phyloP scores from a whole-genome alignment of 2,329 filamentous ascomycete genomes.

The Talaromyces marneffei region DNA sequence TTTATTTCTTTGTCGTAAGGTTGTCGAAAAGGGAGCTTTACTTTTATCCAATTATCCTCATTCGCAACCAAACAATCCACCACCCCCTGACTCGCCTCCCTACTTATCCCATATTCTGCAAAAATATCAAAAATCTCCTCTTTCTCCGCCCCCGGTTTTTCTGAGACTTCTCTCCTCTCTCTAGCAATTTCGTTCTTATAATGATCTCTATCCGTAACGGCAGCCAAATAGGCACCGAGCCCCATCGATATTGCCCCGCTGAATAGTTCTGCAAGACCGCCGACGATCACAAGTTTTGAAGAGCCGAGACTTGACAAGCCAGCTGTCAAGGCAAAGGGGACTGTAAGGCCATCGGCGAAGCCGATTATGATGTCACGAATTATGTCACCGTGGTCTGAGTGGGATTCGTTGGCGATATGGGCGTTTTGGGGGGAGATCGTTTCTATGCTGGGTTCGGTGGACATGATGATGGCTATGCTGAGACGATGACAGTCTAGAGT shows the following conservation, averaged over 20 bases:
- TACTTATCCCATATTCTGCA: slow-evolving; percentile 46
- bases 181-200: slow-evolving; percentile 43
- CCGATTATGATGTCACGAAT: slow-evolving; percentile 58
- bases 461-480: too few species aligned
- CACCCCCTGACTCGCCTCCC: slow-evolving; percentile 40
- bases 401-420: slow-evolving; percentile 2
- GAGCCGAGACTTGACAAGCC: slow-evolving; percentile 53
- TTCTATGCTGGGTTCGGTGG: slow-evolving; percentile 1
- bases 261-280: slow-evolving; percentile 64
- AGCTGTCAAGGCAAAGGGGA: slow-evolving; percentile 68
- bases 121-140: slow-evolving; percentile 43
- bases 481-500: too few species aligned
- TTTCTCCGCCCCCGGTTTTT: slow-evolving; percentile 43
- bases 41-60: slow-evolving; percentile 46
- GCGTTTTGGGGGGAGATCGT: slow-evolving; percentile 1
- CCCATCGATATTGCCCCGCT: slow-evolving; percentile 68
- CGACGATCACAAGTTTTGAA: slow-evolving; percentile 58
- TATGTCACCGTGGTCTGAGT: slow-evolving; percentile 7
- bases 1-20: too few species aligned
- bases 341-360: slow-evolving; percentile 66
- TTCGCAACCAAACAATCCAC: slow-evolving; percentile 48
- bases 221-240: slow-evolving; percentile 62
- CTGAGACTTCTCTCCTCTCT: slow-evolving; percentile 42
- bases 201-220: slow-evolving; percentile 26
- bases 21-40: slow-evolving; percentile 10